phyloP scores from a whole-genome alignment of 352 stramenopile species.

The Phytophthora rubi region DNA sequence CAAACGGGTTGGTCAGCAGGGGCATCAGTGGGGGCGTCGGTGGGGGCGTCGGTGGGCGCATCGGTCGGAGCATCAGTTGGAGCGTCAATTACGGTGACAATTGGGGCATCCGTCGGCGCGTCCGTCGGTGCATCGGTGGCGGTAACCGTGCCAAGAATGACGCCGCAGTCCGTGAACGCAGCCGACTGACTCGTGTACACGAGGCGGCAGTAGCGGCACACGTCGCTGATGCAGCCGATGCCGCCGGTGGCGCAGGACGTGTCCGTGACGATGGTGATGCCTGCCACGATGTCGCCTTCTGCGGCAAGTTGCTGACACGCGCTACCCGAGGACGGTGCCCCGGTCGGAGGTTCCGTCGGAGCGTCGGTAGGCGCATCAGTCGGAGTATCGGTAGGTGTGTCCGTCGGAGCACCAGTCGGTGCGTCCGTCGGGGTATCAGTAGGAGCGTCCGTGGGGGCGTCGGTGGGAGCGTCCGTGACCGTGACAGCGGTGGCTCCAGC shows the following conservation, averaged over 20 bases:
- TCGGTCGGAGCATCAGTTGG: constrained; percentile 1
- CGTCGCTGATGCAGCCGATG: constrained; percentile 38
- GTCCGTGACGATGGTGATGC: constrained; percentile 41
- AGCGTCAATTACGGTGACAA: constrained; percentile 3
- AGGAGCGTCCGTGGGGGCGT: background rate
- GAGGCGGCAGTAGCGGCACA: constrained; percentile 44
- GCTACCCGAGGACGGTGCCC: background rate
- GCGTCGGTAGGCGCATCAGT: constrained; percentile 1
- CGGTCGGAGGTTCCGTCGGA: constrained; percentile 4
- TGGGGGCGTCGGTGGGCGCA: constrained; percentile 6
- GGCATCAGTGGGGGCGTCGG: constrained; percentile 3
- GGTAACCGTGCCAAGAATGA: constrained; percentile 4
- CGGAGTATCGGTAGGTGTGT: background rate
- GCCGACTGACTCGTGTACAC: constrained; percentile 31
- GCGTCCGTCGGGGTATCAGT: background rate
- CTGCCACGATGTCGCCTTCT: constrained; percentile 20
- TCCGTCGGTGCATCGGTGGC: constrained; percentile 4
- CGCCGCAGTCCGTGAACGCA: constrained; percentile 33
- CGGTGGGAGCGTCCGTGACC: background rate
- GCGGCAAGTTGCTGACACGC: constrained; percentile 23
- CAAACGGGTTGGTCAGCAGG: constrained; percentile 14
- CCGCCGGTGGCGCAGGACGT: constrained; percentile 32
- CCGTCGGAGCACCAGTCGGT: constrained; percentile 2
- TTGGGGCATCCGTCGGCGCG: constrained; percentile 1
- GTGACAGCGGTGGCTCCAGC: constrained; percentile 1